Evolutionary conservation across 345 rosid species (phyloP).

Genomic region (Euphorbia tirucalli): DNA sequence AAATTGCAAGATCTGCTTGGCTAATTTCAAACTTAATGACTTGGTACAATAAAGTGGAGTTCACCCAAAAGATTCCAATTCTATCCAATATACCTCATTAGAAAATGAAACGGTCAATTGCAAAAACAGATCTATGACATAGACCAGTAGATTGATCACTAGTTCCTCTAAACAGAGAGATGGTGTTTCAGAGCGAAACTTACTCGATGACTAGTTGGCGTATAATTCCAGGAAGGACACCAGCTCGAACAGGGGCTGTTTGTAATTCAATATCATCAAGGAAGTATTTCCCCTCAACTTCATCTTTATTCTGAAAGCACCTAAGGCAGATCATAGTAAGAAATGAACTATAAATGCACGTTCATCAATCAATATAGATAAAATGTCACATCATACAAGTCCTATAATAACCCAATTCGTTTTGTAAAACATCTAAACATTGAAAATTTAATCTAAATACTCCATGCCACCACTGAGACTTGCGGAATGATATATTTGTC

Average conservation of each 20-base stretch:
- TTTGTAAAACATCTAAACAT: background rate
- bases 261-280: slow-evolving; percentile 51
- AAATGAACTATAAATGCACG: background rate
- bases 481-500: background rate
- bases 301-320: slow-evolving; percentile 36
- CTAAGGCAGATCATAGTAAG: background rate
- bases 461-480: background rate
- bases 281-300: slow-evolving; percentile 20
- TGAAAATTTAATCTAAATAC: background rate
- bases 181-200: background rate
- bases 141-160: background rate
- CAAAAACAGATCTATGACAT: background rate
- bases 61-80: background rate
- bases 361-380: background rate
- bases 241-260: slow-evolving; percentile 73
- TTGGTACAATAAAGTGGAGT: background rate
- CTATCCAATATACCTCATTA: background rate
- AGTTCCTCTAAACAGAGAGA: too few relatives aligned
- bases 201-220: slow-evolving; percentile 85
- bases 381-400: background rate
- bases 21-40: background rate
- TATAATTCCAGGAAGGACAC: slow-evolving; percentile 85
- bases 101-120: slow-evolving; percentile 3
- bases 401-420: background rate
- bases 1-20: background rate